Evolutionary conservation across 805 yeast species (phyloP).

Genomic region (Kuraishia borneana): DNA sequence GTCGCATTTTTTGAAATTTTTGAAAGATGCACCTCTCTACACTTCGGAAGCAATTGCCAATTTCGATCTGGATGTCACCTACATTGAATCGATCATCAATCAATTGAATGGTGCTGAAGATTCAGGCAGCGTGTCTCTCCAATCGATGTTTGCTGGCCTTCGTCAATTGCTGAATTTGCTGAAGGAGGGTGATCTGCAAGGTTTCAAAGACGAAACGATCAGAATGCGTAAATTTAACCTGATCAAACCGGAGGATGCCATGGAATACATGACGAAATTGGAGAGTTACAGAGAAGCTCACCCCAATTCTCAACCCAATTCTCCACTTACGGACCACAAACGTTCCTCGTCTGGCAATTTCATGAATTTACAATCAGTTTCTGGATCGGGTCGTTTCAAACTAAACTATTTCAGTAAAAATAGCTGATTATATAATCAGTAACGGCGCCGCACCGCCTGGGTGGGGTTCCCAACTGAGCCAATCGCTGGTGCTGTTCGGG

Average conservation of each 20-base stretch:
- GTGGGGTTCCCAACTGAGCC: conserved; percentile 74
- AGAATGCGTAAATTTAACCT: conserved; percentile 64
- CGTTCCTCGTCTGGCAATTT: too few relatives aligned
- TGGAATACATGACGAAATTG: conserved; percentile 45
- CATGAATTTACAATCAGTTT: not conserved
- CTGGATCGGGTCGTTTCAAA: not conserved
- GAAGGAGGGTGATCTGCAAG: conserved; percentile 50
- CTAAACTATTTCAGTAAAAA: too few relatives aligned
- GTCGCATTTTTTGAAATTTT: conserved; percentile 49
- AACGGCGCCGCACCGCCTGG: not conserved
- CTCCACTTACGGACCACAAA: too few relatives aligned
- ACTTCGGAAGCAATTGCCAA: conserved; percentile 55
- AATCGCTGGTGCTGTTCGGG: conserved; percentile 80
- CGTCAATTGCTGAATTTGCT: conserved; percentile 72
- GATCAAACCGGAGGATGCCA: conserved; percentile 63
- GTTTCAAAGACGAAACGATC: conserved; percentile 42
- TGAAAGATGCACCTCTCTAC: conserved; percentile 44
- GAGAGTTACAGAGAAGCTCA: conserved; percentile 13
- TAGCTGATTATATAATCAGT: not conserved
- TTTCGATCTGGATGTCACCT: conserved; percentile 71
- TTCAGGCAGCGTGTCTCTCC: conserved; percentile 33
- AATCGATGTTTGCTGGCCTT: conserved; percentile 66
- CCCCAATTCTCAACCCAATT: not conserved
- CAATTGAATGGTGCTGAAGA: conserved; percentile 18
- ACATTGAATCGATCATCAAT: conserved; percentile 50